Conservation (phyloP, 768 basidiomycete species). For the Cubamyces lactineus region DNA sequence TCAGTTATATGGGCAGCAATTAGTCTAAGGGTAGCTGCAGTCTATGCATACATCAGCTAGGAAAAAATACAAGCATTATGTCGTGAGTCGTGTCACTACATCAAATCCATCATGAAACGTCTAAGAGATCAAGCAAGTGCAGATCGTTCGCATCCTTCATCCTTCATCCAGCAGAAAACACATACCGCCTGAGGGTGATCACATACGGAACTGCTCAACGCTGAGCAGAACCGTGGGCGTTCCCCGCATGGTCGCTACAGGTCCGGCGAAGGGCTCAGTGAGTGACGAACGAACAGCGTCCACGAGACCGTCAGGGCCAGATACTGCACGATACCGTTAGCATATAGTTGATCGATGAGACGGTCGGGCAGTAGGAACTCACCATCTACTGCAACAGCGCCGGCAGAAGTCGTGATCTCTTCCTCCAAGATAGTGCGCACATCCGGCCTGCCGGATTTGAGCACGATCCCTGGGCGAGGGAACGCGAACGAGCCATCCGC, state of each 20-base stretch:
- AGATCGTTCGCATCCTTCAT: too few relatives aligned
- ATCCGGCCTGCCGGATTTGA: conserved; percentile 32
- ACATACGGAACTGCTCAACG: conserved; percentile 26
- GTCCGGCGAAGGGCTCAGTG: conserved; percentile 19
- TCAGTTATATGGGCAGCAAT: too few relatives aligned
- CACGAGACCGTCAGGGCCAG: conserved; percentile 29
- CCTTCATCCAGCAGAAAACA: too few relatives aligned
- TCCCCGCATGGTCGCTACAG: conserved; percentile 20
- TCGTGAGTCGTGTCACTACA: too few relatives aligned
- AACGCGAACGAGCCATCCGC: conserved; percentile 13
- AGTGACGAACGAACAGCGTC: conserved; percentile 26
- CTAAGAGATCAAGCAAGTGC: too few relatives aligned
- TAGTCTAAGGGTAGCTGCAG: too few relatives aligned
- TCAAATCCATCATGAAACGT: too few relatives aligned
- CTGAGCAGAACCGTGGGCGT: conserved; percentile 22
- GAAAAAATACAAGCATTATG: too few relatives aligned
- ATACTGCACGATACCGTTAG: conserved; percentile 21
- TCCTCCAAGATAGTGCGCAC: conserved; percentile 31
- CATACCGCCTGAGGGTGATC: not conserved
- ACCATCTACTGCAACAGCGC: conserved; percentile 40
- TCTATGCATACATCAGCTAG: too few relatives aligned
- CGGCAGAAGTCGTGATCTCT: conserved; percentile 28
- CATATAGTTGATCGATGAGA: too few relatives aligned
- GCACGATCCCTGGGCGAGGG: conserved; percentile 14
- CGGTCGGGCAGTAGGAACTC: too few relatives aligned